A percentile compares a stretch with the other conserved stretches of the same genome.
These are phyloP conservation scores for Alternaria metachromatica DNA, from an alignment of 2,329 filamentous ascomycete genomes.

Conservation along the genomic window DNA sequence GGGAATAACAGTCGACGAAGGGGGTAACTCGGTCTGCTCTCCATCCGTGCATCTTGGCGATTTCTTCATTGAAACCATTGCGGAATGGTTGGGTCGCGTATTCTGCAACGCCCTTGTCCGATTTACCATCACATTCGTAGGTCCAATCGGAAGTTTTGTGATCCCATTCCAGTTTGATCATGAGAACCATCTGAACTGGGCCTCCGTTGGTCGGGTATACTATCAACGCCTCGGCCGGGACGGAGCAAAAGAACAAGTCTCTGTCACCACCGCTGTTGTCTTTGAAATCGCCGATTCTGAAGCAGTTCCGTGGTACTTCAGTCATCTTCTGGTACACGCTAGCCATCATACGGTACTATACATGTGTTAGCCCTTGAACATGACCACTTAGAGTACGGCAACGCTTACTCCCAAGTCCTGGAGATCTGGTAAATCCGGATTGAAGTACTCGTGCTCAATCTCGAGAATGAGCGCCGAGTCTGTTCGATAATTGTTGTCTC, in stretches of 20 bases:
- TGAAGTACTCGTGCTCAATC: neutral
- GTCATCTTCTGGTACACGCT: slow-evolving; percentile 6
- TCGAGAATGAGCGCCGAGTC: neutral
- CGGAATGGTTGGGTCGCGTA: neutral
- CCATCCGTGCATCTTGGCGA: neutral
- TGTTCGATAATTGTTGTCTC: neutral
- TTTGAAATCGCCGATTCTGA: neutral
- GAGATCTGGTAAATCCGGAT: neutral
- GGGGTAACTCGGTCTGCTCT: neutral
- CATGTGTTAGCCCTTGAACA: neutral
- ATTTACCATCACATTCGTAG: neutral
- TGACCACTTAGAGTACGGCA: neutral
- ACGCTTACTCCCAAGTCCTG: slow-evolving; percentile 1
- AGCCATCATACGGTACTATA: slow-evolving; percentile 5
- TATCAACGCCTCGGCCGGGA: neutral
- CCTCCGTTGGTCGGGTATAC: slow-evolving; percentile 5
- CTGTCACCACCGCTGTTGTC: neutral
- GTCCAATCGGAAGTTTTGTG: neutral
- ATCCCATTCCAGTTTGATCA: neutral
- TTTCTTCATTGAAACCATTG: neutral
- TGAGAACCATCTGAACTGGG: neutral
- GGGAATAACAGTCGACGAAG: neutral
- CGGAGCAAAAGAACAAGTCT: neutral
- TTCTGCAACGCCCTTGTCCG: neutral
- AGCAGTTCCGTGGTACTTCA: neutral